Base-by-base conservation (phyloP, 495 filamentous ascomycete species). In the Jackrogersella multiformis region DNA sequence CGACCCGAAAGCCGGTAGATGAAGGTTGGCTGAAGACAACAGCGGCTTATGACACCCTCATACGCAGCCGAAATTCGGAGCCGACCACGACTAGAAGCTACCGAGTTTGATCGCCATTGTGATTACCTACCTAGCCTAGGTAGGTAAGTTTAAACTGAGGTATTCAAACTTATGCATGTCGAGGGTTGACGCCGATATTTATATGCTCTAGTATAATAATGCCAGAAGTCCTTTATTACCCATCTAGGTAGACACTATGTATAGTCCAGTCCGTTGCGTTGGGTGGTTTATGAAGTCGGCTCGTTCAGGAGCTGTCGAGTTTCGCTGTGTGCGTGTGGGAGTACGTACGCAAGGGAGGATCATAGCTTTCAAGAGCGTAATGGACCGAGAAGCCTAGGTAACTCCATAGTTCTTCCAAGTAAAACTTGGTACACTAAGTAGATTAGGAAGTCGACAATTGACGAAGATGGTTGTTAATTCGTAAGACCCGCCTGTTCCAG, bases 71-170 rank as follows among this genome's bases (percentile, higher is more conserved):
- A 49, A 18, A 1, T 9, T 41, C 35, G 44, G 51, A n/a, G 26
- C 26, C 16, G 44, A 35, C 18, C 12, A 24, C 8, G 61, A 36
- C 38, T 35, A 41, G n/a, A 51, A 16, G 13, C 34, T 44, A n/a
- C 12, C 44, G n/a, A 49, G 35, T 61, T 66, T 55, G 56, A 66
- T 61, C 64, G 44, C 41, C 39, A 15, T 36, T n/a, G n/a, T n/a
- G n/a, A n/a, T n/a, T n/a, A n/a, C n/a, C n/a, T n/a, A n/a, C n/a
- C n/a, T n/a, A n/a, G n/a, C n/a, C n/a, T n/a, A n/a, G 16, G 13
- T 21, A 48, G 35, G 49, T 41, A 45, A 61, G 41, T 56, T 61
- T 55, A 55, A 57, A 28, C 16, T 28, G n/a, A n/a, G n/a, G n/a
- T 56, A 39, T 49, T 21, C 52, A 24, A 36, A 39, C 32, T 44